A percentile compares a stretch with the other conserved stretches of the same genome.
Conservation (phyloP, 345 rosid genomes). For the Brassica carinata region DNA sequence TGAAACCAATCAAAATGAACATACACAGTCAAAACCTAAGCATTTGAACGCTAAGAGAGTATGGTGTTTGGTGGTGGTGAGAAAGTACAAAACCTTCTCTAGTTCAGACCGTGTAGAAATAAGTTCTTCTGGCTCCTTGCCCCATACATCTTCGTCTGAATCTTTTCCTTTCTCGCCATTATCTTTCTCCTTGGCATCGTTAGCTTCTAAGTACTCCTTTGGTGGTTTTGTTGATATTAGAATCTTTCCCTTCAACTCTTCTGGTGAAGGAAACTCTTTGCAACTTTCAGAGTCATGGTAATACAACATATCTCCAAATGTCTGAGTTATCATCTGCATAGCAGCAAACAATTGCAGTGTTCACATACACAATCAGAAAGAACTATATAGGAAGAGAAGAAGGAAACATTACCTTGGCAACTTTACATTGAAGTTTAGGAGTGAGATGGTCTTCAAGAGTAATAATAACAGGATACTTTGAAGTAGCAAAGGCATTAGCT, state of each 20-base stretch:
- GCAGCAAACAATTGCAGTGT: neutral
- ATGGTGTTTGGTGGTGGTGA: neutral
- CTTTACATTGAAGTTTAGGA: slow-evolving; percentile 73
- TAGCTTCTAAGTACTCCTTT: slow-evolving; percentile 39
- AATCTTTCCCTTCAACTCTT: slow-evolving; percentile 44
- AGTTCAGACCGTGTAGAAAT: slow-evolving; percentile 46
- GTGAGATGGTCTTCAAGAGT: slow-evolving; percentile 84
- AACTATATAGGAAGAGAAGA: neutral
- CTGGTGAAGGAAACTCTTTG: slow-evolving; percentile 62
- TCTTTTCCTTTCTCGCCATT: slow-evolving; percentile 44
- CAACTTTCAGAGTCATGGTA: slow-evolving; percentile 46
- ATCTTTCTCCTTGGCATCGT: slow-evolving; percentile 39
- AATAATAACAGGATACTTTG: slow-evolving; percentile 70
- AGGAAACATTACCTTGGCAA: slow-evolving; percentile 41
- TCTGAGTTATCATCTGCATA: slow-evolving; percentile 58
- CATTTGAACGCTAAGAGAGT: neutral
- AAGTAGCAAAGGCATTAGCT: slow-evolving; percentile 64
- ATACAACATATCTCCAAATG: slow-evolving; percentile 58
- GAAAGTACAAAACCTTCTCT: slow-evolving; percentile 40
- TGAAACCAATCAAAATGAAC: neutral
- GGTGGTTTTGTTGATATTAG: too few species aligned
- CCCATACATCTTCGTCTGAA: slow-evolving; percentile 54
- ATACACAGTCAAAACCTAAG: neutral
- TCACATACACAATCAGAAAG: neutral
- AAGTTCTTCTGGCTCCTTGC: slow-evolving; percentile 50